phyloP scores from a whole-genome alignment of 306 rosid genomes.

The Rubus idaeus region DNA sequence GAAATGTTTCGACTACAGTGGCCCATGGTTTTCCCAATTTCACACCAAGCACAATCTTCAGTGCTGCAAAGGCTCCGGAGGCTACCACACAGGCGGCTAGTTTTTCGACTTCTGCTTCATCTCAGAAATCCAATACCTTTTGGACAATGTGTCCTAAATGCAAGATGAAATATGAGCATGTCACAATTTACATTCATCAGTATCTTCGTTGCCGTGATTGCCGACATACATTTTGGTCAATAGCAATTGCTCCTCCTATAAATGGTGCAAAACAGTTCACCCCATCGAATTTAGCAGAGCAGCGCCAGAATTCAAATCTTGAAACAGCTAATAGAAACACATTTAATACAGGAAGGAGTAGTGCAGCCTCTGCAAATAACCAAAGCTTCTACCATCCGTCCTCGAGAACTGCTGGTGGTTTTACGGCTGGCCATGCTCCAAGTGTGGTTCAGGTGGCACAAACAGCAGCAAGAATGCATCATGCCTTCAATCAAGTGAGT shows the following conservation, averaged over 20 bases:
- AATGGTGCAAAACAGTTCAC: constrained; percentile 2
- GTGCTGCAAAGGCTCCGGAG: constrained; percentile 46
- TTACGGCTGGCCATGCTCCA: constrained; percentile 77
- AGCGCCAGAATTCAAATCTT: constrained; percentile 35
- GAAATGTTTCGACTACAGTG: neutral
- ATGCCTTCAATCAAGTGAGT: neutral
- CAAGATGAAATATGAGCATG: constrained; percentile 92
- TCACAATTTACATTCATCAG: constrained; percentile 71
- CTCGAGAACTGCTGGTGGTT: constrained; percentile 56
- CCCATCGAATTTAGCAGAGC: constrained; percentile 49
- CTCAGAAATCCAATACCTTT: constrained; percentile 61
- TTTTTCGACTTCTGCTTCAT: constrained; percentile 49
- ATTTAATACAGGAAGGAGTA: constrained; percentile 41
- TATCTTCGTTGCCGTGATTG: constrained; percentile 70
- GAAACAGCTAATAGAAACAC: constrained; percentile 36
- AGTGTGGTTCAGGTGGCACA: constrained; percentile 80
- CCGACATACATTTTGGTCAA: constrained; percentile 48
- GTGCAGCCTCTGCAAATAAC: constrained; percentile 36
- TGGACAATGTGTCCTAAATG: constrained; percentile 86
- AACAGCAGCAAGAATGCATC: constrained; percentile 53
- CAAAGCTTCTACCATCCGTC: constrained; percentile 55
- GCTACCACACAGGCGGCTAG: constrained; percentile 41
- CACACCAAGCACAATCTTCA: constrained; percentile 46
- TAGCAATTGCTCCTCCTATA: too few relatives aligned
- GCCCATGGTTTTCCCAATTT: constrained; percentile 56